Evolutionary conservation across 2,329 filamentous ascomycete species (phyloP).

Genomic region (Bipolaris victoriae): DNA sequence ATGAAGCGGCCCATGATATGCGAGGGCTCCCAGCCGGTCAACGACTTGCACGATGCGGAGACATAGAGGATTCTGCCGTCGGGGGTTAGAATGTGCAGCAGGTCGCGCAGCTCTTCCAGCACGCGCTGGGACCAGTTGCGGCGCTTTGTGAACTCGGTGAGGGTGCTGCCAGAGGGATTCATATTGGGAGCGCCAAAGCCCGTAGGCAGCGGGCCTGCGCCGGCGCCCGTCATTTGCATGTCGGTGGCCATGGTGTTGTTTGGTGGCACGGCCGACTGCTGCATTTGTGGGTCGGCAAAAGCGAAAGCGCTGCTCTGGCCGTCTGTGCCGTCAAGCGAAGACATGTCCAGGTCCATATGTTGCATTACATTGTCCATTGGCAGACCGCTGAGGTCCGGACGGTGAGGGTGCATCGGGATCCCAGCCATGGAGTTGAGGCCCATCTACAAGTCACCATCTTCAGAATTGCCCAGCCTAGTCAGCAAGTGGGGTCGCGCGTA

Average conservation of each 20-base stretch:
- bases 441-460: slow-evolving; percentile 38
- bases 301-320: slow-evolving; percentile 28
- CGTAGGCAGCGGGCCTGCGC: slow-evolving; percentile 62
- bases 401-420: slow-evolving; percentile 36
- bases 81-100: slow-evolving; percentile 84
- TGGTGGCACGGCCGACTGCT: slow-evolving; percentile 33
- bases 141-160: slow-evolving; percentile 70
- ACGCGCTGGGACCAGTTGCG: slow-evolving; percentile 87
- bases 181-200: slow-evolving; percentile 57
- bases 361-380: slow-evolving; percentile 55
- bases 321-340: slow-evolving; percentile 40
- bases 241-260: slow-evolving; percentile 33
- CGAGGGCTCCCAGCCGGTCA: slow-evolving; percentile 76
- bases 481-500: slow-evolving; percentile 24
- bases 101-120: slow-evolving; percentile 86
- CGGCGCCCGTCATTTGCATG: slow-evolving; percentile 52
- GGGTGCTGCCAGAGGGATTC: slow-evolving; percentile 58
- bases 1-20: slow-evolving; percentile 78
- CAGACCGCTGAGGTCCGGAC: slow-evolving; percentile 37
- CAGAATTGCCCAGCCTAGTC: slow-evolving; percentile 23
- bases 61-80: slow-evolving; percentile 84
- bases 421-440: slow-evolving; percentile 32
- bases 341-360: slow-evolving; percentile 53
- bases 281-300: slow-evolving; percentile 37
- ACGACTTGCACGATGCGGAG: slow-evolving; percentile 75